Evolutionary conservation across 306 rosid species (phyloP).

Genomic region (Cucurbita maxima): DNA sequence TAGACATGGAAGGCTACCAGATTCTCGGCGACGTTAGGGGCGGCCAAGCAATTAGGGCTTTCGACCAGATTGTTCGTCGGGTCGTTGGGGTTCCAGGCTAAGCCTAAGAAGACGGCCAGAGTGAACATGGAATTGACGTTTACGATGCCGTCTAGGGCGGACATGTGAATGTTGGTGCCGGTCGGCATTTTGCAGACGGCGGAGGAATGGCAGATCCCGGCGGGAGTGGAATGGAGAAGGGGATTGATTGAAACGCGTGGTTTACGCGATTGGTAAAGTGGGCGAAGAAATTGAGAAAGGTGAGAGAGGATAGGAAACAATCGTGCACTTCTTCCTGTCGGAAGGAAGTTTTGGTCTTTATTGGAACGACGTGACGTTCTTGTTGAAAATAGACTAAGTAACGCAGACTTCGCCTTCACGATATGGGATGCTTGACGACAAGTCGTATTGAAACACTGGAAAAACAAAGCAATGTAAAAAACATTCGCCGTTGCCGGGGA

Average conservation of each 20-base stretch:
- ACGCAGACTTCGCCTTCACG: too few relatives aligned
- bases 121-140: conserved; percentile 90
- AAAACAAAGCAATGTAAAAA: background rate
- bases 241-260: background rate
- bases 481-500: background rate
- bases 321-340: too few relatives aligned
- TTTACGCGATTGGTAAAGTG: background rate
- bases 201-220: too few relatives aligned
- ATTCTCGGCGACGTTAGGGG: conserved; percentile 43
- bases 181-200: conserved; percentile 20
- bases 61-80: conserved; percentile 32
- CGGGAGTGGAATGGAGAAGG: too few relatives aligned
- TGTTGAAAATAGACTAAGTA: too few relatives aligned
- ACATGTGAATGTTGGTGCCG: conserved; percentile 52
- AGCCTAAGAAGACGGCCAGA: conserved; percentile 67
- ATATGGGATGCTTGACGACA: background rate
- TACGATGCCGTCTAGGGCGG: conserved; percentile 62
- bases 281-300: too few relatives aligned
- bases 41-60: conserved; percentile 29
- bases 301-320: too few relatives aligned
- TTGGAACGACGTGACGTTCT: too few relatives aligned
- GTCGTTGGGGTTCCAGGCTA: conserved; percentile 68
- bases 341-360: too few relatives aligned
- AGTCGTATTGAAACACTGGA: background rate
- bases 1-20: conserved; percentile 78